Conservation (phyloP, 768 basidiomycete species). For the Boletus sp. region DNA sequence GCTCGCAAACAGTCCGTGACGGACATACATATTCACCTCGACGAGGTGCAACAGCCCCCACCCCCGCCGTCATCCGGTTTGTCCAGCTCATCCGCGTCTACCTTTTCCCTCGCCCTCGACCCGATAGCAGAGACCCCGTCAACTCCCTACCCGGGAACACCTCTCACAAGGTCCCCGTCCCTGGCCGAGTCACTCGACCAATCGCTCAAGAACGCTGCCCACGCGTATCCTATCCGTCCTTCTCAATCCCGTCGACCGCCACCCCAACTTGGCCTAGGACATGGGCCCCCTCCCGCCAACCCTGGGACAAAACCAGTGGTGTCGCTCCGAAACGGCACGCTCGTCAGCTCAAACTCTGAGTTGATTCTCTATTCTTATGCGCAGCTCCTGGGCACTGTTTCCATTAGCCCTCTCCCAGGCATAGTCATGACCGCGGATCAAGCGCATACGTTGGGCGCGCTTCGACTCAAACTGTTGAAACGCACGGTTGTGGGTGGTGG, state of each 20-base stretch:
- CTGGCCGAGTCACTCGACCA: constrained; percentile 28
- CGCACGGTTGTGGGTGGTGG: constrained; percentile 54
- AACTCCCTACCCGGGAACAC: constrained; percentile 36
- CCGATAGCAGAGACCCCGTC: constrained; percentile 45
- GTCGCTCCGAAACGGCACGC: constrained; percentile 40
- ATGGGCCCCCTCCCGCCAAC: constrained; percentile 32
- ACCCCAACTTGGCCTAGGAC: constrained; percentile 46
- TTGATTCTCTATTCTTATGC: constrained; percentile 83
- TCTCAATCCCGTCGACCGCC: constrained; percentile 32
- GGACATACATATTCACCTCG: constrained; percentile 43
- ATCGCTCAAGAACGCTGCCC: constrained; percentile 27
- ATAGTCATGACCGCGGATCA: constrained; percentile 43
- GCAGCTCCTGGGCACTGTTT: constrained; percentile 67
- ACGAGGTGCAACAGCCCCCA: constrained; percentile 26
- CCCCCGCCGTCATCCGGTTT: constrained; percentile 21
- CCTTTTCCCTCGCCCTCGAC: constrained; percentile 47
- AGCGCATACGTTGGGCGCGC: constrained; percentile 38
- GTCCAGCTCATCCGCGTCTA: constrained; percentile 41
- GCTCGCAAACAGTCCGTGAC: constrained; percentile 70
- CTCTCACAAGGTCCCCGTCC: constrained; percentile 28
- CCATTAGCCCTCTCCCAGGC: constrained; percentile 49
- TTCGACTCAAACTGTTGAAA: constrained; percentile 50
- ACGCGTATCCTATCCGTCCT: constrained; percentile 33
- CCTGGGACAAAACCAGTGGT: constrained; percentile 12
- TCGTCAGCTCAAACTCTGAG: constrained; percentile 53